Evolutionary conservation across 2,329 filamentous ascomycete species (phyloP), one percentile per base, ranked within the genome.

Genomic region (Didymella glomerata): DNA sequence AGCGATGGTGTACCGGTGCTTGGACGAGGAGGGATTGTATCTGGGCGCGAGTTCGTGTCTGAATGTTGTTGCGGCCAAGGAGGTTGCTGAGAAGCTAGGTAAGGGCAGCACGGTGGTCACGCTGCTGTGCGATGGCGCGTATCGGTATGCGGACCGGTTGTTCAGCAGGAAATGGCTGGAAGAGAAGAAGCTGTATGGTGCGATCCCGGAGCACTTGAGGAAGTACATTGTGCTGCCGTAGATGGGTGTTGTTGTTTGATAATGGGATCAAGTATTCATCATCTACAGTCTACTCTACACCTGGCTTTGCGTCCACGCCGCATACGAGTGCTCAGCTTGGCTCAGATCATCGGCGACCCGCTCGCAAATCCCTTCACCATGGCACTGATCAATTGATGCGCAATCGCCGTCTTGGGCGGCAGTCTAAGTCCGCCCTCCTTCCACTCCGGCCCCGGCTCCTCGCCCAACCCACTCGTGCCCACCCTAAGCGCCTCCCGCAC

Each of bases 21-120:
- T 99, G 63, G 93, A 98, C 72, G 93, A 98, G 79, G 95, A 99
- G 77, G 95, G 95, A 2, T 80, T 99, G 50, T 99, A 99, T 77
- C 84, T 99, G 2, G 95, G 95, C 63, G 95, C 95, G 36, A 97
- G 92, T 80, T 96, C 92, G 24, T 91, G 92, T 59, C 82, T 99
- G 71, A 99, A 99, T 75, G 95, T 99, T 14, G 95, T 94, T 7
- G 95, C 95, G 1, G 95, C 95, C 16, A 92, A 94, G 81, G 92
- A 98, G 79, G 90, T 97, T 28, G 95, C 95, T 0, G 88, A 95
- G 84, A 92, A 91, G 80, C 80, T 99, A 62, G 95, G 95, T 30
- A 89, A 87, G 68, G 93, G 94, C 10, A 87, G 94, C 77, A 97
- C 91, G 0, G 90, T 99, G 24, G 95, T 98, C 46, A 99, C 95